Evolutionary conservation across 140 eudicot genomes (phyloP), one percentile per base, ranked within the genome.

Genomic region (Flaveria floridana): DNA sequence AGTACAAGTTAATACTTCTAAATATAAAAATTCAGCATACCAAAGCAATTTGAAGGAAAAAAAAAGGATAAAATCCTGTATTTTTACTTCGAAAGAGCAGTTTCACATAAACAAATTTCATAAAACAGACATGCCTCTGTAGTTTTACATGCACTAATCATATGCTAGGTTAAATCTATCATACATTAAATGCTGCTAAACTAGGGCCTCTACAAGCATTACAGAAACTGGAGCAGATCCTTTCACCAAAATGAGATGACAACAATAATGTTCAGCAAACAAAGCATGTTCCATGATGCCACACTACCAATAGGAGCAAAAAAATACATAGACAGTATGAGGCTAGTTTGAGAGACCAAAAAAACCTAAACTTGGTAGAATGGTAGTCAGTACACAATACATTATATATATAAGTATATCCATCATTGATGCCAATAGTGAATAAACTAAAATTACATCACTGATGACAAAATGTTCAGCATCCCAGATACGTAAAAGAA

Each of bases 161-260:
- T 58, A 21, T 2, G 15, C 2, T 1, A 55, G 62, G 19, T 71
- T 37, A 7, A 16, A 7, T 18, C 6, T 53, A 19, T 19, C 53
- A 28, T 6, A 55, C n/a, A 72, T 19, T 72, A 20, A 53, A 55
- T 56, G 55, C 57, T 53, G 9, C 61, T 13, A 0, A 15, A 13
- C n/a, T 10, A 7, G 14, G 23, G n/a, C 61, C 52, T 30, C 18
- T 50, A 21, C 14, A 55, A 34, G 7, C 30, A 53, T 53, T 30
- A 50, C n/a, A 16, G 16, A 18, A 71, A 71, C 44, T 71, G 65
- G 41, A 55, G 12, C 37, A 72, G 19, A 53, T 20, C 76, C 41
- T 71, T 55, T 72, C 53, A 19, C 21, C 13, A 6, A 72, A 47
- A 47, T 21, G 46, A 62, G 20, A 14, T 4, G 20, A 5, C 68